Evolutionary conservation across 306 rosid species (phyloP).

Genomic region (Luffa aegyptiaca): DNA sequence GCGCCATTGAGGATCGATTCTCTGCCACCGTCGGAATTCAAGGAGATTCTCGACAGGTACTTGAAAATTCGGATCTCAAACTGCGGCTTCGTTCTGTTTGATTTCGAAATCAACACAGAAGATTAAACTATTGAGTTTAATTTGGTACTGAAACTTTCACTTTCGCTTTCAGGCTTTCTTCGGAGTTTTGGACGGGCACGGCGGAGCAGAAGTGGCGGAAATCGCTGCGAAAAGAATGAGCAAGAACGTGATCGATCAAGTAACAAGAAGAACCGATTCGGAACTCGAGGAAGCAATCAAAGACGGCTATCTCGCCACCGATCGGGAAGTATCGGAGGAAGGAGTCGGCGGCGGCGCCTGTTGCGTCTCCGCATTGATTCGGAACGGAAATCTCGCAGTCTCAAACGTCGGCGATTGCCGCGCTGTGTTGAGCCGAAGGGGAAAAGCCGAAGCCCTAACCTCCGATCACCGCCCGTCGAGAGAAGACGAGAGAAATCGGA

Average conservation of each 20-base stretch:
- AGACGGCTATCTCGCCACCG: constrained; percentile 28
- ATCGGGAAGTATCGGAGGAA: constrained; percentile 24
- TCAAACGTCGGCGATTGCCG: constrained; percentile 48
- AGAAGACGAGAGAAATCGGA: constrained; percentile 28
- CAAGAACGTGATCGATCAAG: constrained; percentile 18
- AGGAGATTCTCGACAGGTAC: constrained; percentile 34
- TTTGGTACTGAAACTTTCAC: background rate
- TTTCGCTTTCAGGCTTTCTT: constrained; percentile 28
- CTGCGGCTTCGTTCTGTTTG: background rate
- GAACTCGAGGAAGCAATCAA: constrained; percentile 28
- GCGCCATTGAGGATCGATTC: constrained; percentile 36
- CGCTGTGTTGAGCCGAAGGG: constrained; percentile 41
- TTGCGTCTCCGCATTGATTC: constrained; percentile 34
- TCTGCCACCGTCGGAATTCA: constrained; percentile 26
- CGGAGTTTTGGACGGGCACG: constrained; percentile 55
- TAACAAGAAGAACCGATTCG: constrained; percentile 12
- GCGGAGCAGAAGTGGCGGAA: constrained; percentile 40
- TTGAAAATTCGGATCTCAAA: background rate
- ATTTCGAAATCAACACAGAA: background rate
- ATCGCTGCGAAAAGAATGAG: constrained; percentile 34
- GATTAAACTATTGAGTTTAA: background rate
- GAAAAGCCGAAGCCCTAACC: constrained; percentile 39
- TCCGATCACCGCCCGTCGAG: constrained; percentile 33
- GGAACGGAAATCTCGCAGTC: constrained; percentile 26
- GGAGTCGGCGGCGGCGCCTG: constrained; percentile 29